A percentile compares a stretch with the other conserved stretches of the same genome.
Conservation (phyloP, 2,329 filamentous ascomycete genomes). For the Colletotrichum tropicale region DNA sequence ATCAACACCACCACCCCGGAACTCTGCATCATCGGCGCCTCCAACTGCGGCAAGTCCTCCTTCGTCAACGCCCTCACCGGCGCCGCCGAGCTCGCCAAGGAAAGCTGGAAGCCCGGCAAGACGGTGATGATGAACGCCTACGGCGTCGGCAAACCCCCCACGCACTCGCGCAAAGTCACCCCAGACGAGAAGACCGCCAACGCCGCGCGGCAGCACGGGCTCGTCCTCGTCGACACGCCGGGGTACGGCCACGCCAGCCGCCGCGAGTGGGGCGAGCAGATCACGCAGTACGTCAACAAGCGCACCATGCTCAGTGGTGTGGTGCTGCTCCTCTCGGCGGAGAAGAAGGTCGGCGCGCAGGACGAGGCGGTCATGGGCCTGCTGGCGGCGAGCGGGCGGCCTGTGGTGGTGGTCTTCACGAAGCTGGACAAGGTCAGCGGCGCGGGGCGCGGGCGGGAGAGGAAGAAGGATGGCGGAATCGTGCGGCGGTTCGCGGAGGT, state of each 20-base stretch:
- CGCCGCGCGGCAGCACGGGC: constrained; percentile 39
- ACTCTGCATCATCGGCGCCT: constrained; percentile 82
- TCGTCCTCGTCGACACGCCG: constrained; percentile 57
- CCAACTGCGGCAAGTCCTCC: constrained; percentile 89
- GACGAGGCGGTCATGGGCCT: constrained; percentile 53
- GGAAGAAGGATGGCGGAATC: constrained; percentile 25
- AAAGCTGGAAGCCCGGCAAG: constrained; percentile 55
- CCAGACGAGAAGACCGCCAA: constrained; percentile 14
- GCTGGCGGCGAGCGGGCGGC: constrained; percentile 47
- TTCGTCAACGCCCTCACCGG: constrained; percentile 83
- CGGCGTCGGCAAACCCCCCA: constrained; percentile 46
- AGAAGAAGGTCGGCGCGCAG: constrained; percentile 53
- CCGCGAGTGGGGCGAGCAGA: constrained; percentile 56
- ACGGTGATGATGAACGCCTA: constrained; percentile 62
- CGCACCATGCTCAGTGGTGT: constrained; percentile 54
- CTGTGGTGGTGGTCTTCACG: constrained; percentile 57
- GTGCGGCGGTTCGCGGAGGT: constrained; percentile 9
- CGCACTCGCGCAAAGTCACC: background rate
- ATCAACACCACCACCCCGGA: constrained; percentile 59
- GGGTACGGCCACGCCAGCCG: constrained; percentile 54
- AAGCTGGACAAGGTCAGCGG: constrained; percentile 57
- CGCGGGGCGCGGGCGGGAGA: constrained; percentile 21
- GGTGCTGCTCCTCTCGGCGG: constrained; percentile 57
- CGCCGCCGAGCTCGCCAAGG: constrained; percentile 44
- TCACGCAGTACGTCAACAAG: constrained; percentile 53